Evolutionary conservation across 148 eudicot species (phyloP), one percentile per base, ranked within the genome.

Genomic region (Rhododendron ovatum): DNA sequence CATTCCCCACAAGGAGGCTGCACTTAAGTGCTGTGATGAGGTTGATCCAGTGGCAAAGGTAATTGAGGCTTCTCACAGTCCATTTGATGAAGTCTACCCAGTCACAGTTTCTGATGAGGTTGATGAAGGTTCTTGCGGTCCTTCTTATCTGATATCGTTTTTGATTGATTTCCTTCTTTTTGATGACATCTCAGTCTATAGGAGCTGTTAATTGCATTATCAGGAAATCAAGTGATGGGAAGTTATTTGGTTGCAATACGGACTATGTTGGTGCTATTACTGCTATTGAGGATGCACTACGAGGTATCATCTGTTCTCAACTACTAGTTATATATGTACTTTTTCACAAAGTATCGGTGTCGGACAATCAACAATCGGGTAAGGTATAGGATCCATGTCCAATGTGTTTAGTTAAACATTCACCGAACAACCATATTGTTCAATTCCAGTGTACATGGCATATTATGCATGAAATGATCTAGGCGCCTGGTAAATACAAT

Each of bases 1-100:
- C 35, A 94, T 92, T 92, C 96, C 96, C 87, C 96, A 94, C 88
- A 94, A 93, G 88, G 93, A 91, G 86, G 92, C 80, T 65, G 92
- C 88, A 51, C 87, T 90, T 63, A 79, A 86, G 86, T 89, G 92
- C 85, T 89, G 91, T 87, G 91, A 93, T 84, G 97, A 94, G 90
- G 89, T 93, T 80, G 93, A 94, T 84, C 91, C 92, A 3, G 83
- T 90, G 85, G 95, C 94, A 26, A 93, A 94, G 97, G 97, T 93
- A 92, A 17, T 63, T 55, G 57, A 51, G 75, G 75, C 33, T 69
- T 55, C 75, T 69, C 75, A 69, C 30, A 30, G 30, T 69, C 33
- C 7, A 69, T 69, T 30, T 28, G 75, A 69, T 69, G 75, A 69
- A 28, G 75, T 69, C 82, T n/a, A 48, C 3, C 82, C 20, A 26